phyloP scores from a whole-genome alignment of 768 basidiomycete species.

The Mrakia frigida region DNA sequence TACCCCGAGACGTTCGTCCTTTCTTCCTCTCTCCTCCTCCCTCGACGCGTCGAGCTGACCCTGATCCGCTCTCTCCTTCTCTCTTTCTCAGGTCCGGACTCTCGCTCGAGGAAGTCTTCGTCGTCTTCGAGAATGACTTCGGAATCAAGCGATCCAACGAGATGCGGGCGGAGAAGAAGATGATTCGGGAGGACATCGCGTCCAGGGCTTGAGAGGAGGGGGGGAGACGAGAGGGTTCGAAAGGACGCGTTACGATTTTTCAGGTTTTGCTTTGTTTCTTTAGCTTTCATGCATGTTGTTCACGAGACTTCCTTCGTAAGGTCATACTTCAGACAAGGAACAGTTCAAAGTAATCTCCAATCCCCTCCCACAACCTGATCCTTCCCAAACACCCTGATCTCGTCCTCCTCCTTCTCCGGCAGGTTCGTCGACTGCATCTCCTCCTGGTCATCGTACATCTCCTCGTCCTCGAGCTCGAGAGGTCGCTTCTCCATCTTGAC shows the following conservation, averaged over 20 bases:
- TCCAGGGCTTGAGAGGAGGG: neutral
- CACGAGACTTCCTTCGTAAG: too few species aligned
- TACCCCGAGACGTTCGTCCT: constrained; percentile 64
- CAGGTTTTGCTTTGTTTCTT: too few species aligned
- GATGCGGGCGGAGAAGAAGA: constrained; percentile 49
- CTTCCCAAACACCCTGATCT: constrained; percentile 6
- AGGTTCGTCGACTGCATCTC: neutral
- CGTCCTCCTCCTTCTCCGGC: neutral
- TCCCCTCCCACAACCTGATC: neutral
- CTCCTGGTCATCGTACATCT: neutral
- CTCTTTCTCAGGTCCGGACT: constrained; percentile 49
- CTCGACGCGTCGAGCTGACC: neutral
- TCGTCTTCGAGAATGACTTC: constrained; percentile 59
- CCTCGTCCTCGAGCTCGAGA: neutral
- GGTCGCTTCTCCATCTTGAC: neutral
- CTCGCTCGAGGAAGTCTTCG: constrained; percentile 38
- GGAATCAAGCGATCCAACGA: constrained; percentile 57
- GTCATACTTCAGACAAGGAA: too few species aligned
- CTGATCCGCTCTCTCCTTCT: neutral
- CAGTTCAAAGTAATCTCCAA: neutral
- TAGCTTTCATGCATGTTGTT: too few species aligned
- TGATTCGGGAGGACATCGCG: neutral
- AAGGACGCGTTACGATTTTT: too few species aligned
- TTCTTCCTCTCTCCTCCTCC: constrained; percentile 47
- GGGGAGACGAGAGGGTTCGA: neutral